These are phyloP conservation scores for Fusarium algeriense DNA, from an alignment of 2,329 filamentous ascomycete genomes.

Conservation along the genomic window DNA sequence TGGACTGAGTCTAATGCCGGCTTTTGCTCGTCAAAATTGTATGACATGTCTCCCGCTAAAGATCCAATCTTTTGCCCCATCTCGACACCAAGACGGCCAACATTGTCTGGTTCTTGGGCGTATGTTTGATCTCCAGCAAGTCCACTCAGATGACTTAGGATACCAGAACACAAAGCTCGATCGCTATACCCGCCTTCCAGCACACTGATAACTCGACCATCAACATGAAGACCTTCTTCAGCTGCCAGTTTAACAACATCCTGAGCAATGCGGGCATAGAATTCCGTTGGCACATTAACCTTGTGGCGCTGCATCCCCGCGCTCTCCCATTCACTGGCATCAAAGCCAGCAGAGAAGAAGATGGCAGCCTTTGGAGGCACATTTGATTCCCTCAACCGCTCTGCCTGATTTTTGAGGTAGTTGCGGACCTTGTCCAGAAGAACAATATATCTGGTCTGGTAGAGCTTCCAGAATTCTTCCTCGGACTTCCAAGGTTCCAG, in stretches of 20 bases:
- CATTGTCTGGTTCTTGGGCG: conserved; percentile 50
- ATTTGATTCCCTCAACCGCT: conserved; percentile 69
- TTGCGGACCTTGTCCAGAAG: conserved; percentile 84
- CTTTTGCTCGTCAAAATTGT: conserved; percentile 1
- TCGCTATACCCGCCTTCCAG: conserved; percentile 97
- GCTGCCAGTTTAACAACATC: conserved; percentile 86
- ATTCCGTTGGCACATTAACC: conserved; percentile 95
- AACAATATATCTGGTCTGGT: conserved; percentile 80
- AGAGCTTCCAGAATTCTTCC: conserved; percentile 89
- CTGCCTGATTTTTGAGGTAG: conserved; percentile 81
- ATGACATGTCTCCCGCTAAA: conserved; percentile 50
- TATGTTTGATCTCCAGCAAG: conserved; percentile 70
- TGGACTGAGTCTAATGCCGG: conserved; percentile 49
- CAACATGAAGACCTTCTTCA: conserved; percentile 80
- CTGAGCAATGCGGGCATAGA: conserved; percentile 90
- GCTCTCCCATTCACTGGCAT: conserved; percentile 95
- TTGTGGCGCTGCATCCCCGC: conserved; percentile 94
- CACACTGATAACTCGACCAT: conserved; percentile 91
- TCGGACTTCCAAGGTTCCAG: conserved; percentile 87
- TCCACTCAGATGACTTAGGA: conserved; percentile 90
- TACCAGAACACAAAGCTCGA: conserved; percentile 86
- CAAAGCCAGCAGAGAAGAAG: conserved; percentile 95
- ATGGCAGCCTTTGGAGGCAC: conserved; percentile 84
- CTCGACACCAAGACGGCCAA: conserved; percentile 66
- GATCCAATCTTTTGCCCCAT: conserved; percentile 67